A percentile compares a stretch with the other conserved stretches of the same genome.
Conservation (phyloP, 2,329 filamentous ascomycete genomes). For the Microsporum ferrugineum region DNA sequence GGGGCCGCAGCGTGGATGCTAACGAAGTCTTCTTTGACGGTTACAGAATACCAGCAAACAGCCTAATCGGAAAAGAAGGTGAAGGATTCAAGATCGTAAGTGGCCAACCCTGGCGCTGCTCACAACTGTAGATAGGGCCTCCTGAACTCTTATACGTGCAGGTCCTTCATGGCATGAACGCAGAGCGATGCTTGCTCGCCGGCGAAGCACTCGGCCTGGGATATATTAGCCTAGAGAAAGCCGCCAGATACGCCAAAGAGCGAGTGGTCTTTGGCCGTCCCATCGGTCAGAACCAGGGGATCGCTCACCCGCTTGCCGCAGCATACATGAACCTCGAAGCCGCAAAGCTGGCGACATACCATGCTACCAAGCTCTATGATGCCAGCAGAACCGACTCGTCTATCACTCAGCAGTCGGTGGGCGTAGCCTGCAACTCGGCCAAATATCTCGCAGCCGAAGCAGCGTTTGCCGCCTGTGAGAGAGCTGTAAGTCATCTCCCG, state of each 20-base stretch:
- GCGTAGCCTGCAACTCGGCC: slow-evolving; percentile 47
- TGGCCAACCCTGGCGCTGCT: not conserved
- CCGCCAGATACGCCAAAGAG: slow-evolving; percentile 54
- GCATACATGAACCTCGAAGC: slow-evolving; percentile 53
- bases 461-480: slow-evolving; percentile 49
- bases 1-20: slow-evolving; percentile 66
- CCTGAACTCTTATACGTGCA: slow-evolving; percentile 7
- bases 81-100: slow-evolving; percentile 61
- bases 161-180: slow-evolving; percentile 68
- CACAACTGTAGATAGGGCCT: not conserved
- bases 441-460: slow-evolving; percentile 52
- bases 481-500: slow-evolving; percentile 43
- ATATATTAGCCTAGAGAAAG: slow-evolving; percentile 56
- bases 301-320: slow-evolving; percentile 47
- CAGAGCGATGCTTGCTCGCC: slow-evolving; percentile 62
- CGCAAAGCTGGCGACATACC: slow-evolving; percentile 50
- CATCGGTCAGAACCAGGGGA: slow-evolving; percentile 50
- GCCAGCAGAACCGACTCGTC: slow-evolving; percentile 40
- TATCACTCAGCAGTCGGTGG: slow-evolving; percentile 46
- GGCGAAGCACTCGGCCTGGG: slow-evolving; percentile 71
- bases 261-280: slow-evolving; percentile 49
- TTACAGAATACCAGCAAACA: slow-evolving; percentile 53
- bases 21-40: slow-evolving; percentile 84
- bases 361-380: slow-evolving; percentile 49
- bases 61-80: slow-evolving; percentile 59